phyloP scores from a whole-genome alignment of 805 yeast genomes.

The Kazachstania martiniae region DNA sequence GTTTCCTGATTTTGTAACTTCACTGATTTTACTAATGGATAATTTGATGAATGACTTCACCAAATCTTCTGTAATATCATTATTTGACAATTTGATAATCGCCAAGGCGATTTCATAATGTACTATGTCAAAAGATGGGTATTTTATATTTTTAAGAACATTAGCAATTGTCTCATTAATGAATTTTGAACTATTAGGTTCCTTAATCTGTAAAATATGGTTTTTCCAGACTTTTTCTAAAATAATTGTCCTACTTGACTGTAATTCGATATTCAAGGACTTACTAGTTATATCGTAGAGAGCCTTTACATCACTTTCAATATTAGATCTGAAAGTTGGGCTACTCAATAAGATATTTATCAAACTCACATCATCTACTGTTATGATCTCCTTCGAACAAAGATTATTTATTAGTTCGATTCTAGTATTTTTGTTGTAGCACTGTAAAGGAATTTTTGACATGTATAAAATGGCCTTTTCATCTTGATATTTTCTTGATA shows the following conservation, averaged over 20 bases:
- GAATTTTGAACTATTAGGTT: constrained; percentile 13
- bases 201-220: constrained; percentile 32
- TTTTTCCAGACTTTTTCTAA: constrained; percentile 31
- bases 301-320: constrained; percentile 35
- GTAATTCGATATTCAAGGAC: constrained; percentile 2
- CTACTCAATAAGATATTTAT: constrained; percentile 34
- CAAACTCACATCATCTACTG: constrained; percentile 8
- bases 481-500: constrained; percentile 9
- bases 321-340: constrained; percentile 43
- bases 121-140: constrained; percentile 1
- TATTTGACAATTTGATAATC: constrained; percentile 5
- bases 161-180: constrained; percentile 2
- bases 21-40: too few relatives aligned
- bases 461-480: constrained; percentile 5
- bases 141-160: constrained; percentile 1
- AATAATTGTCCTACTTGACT: constrained; percentile 11
- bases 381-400: constrained; percentile 4
- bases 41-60: constrained; percentile 1
- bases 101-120: constrained; percentile 9
- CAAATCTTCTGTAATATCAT: neutral
- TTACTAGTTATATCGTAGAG: constrained; percentile 9
- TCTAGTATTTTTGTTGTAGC: constrained; percentile 31
- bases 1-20: neutral
- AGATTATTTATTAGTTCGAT: constrained; percentile 20
- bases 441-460: constrained; percentile 38